phyloP scores from a whole-genome alignment of 257 asterid genomes.

The Forsythia viridissima region DNA sequence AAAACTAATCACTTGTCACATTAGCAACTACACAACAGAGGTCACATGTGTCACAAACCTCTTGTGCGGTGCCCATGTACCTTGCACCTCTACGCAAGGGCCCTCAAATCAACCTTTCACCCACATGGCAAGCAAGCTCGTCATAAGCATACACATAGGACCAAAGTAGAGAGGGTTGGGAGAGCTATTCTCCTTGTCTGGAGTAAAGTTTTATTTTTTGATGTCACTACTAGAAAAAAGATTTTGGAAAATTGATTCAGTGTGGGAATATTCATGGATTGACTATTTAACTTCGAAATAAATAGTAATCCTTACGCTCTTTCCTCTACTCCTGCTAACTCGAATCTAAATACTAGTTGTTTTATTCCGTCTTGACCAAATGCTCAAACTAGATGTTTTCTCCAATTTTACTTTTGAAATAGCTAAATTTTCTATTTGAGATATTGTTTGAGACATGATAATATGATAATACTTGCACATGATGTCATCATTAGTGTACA shows the following conservation, averaged over 20 bases:
- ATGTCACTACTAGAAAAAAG: constrained; percentile 26
- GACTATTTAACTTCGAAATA: constrained; percentile 19
- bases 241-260: constrained; percentile 32
- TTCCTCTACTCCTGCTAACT: constrained; percentile 39
- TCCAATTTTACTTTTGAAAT: constrained; percentile 32
- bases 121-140: too few species aligned
- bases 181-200: neutral
- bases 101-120: too few species aligned
- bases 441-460: constrained; percentile 16
- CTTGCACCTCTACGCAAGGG: too few species aligned
- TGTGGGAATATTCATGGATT: constrained; percentile 25
- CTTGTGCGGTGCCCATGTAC: too few species aligned
- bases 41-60: too few species aligned
- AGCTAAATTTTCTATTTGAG: constrained; percentile 33
- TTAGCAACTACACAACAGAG: too few species aligned
- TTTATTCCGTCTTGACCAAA: constrained; percentile 82
- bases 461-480: too few species aligned
- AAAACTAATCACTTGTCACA: too few species aligned
- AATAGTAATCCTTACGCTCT: constrained; percentile 14
- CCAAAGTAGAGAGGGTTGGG: neutral
- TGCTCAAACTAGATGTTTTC: constrained; percentile 42
- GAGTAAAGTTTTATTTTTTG: constrained; percentile 11
- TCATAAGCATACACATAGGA: neutral
- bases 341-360: constrained; percentile 43
- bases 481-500: too few species aligned